phyloP scores from a whole-genome alignment of 83 land plant species.

The Thuja plicata region DNA sequence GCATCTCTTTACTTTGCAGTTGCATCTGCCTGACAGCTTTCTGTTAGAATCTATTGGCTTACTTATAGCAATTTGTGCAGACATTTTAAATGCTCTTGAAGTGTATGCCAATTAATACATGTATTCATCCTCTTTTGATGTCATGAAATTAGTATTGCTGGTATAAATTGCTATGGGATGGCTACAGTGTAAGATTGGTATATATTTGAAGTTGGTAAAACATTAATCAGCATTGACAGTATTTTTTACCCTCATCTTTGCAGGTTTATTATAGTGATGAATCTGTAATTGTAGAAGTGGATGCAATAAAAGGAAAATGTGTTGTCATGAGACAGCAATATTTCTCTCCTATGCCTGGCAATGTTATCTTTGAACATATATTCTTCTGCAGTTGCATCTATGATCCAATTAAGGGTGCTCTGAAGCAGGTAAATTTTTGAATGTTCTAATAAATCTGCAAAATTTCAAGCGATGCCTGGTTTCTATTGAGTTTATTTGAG shows the following conservation, averaged over 20 bases:
- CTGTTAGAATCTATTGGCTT: not conserved
- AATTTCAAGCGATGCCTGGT: not conserved
- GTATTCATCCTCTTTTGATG: not conserved
- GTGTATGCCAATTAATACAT: not conserved
- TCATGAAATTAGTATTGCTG: not conserved
- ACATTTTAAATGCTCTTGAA: not conserved
- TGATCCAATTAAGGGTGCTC: slow-evolving; percentile 4
- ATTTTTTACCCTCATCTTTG: not conserved
- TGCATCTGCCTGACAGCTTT: not conserved
- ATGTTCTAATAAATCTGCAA: not conserved
- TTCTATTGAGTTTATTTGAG: not conserved
- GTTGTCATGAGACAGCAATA: slow-evolving; percentile 3
- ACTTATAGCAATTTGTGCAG: not conserved
- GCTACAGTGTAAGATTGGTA: not conserved
- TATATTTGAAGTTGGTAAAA: not conserved
- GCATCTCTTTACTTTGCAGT: not conserved
- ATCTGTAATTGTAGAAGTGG: slow-evolving; percentile 1
- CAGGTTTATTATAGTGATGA: slow-evolving; percentile 15
- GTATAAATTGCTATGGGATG: not conserved
- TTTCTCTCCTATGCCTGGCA: slow-evolving; percentile 9
- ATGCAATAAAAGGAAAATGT: slow-evolving; percentile 1
- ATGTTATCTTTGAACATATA: slow-evolving; percentile 9
- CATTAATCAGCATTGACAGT: not conserved
- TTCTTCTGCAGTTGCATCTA: slow-evolving; percentile 14
- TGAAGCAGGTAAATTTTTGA: not conserved